Percentiles rank a stretch among this genome's conserved stretches.
phyloP scores from a whole-genome alignment of 768 basidiomycete genomes.

The Piloderma croceum region DNA sequence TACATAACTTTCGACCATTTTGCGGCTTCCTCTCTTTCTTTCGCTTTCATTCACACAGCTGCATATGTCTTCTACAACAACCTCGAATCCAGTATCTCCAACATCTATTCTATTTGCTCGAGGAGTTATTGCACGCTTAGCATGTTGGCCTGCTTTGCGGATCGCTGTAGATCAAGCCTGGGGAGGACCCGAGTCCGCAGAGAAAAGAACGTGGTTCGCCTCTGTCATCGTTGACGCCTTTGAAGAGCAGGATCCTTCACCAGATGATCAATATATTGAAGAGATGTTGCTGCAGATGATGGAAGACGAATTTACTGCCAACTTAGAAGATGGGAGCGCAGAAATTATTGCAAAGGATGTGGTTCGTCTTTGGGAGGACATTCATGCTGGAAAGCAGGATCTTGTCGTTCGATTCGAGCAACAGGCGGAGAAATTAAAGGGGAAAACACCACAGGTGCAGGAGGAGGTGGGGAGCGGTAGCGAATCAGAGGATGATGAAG shows the following conservation, averaged over 20 bases:
- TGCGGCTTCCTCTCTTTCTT: too few relatives aligned
- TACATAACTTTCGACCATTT: too few relatives aligned
- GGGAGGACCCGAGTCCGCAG: constrained; percentile 70
- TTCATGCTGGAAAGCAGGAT: constrained; percentile 38
- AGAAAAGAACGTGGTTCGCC: constrained; percentile 85
- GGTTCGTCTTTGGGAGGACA: constrained; percentile 60
- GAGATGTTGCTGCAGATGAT: constrained; percentile 78
- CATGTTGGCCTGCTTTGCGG: constrained; percentile 79
- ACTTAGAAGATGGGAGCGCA: constrained; percentile 81
- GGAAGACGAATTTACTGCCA: constrained; percentile 80
- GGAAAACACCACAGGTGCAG: constrained; percentile 49
- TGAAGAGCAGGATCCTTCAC: constrained; percentile 43
- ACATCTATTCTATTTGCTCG: constrained; percentile 74
- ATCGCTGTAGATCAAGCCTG: constrained; percentile 81
- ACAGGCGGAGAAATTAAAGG: constrained; percentile 50
- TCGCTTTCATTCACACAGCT: too few relatives aligned
- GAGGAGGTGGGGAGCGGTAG: constrained; percentile 35
- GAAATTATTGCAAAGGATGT: constrained; percentile 69
- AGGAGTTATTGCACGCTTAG: constrained; percentile 76
- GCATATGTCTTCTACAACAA: constrained; percentile 12
- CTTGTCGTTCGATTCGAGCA: constrained; percentile 59
- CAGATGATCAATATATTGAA: constrained; percentile 74
- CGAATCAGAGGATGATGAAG: constrained; percentile 37
- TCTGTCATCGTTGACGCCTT: constrained; percentile 77
- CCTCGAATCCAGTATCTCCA: constrained; percentile 32